phyloP scores from a whole-genome alignment of 768 basidiomycete species.

The Lyophyllum atratum region DNA sequence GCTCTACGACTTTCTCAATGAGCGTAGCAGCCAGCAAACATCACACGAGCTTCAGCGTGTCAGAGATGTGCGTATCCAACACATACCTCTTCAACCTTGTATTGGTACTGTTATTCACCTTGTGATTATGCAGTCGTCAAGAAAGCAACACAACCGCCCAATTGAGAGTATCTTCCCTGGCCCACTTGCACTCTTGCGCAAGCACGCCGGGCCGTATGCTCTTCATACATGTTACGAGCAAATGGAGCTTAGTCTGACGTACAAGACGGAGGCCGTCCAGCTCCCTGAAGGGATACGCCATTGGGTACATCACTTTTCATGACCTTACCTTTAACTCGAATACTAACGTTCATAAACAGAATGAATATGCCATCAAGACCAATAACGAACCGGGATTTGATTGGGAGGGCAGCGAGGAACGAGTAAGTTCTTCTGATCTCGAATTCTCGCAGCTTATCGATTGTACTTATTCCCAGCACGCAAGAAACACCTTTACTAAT shows the following conservation, averaged over 20 bases:
- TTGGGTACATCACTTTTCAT: slow-evolving; percentile 34
- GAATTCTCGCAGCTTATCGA: neutral
- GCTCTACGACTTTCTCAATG: slow-evolving; percentile 21
- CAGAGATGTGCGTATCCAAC: slow-evolving; percentile 15
- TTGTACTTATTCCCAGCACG: neutral
- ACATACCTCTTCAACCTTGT: no score
- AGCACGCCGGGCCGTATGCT: slow-evolving; percentile 30
- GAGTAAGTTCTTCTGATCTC: neutral
- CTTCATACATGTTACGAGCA: slow-evolving; percentile 28
- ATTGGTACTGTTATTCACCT: no score
- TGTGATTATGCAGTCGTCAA: slow-evolving; percentile 25
- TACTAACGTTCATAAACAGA: no score
- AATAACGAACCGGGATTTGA: no score
- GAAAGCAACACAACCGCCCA: slow-evolving; percentile 21
- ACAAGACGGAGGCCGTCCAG: slow-evolving; percentile 21
- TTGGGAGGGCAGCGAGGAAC: slow-evolving; percentile 20
- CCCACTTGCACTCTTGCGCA: slow-evolving; percentile 20
- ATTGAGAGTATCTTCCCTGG: slow-evolving; percentile 26
- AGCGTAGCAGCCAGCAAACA: slow-evolving; percentile 16
- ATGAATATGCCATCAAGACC: no score
- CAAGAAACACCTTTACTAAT: slow-evolving; percentile 23
- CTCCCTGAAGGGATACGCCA: slow-evolving; percentile 18
- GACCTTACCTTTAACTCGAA: no score
- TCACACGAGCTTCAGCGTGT: slow-evolving; percentile 12
- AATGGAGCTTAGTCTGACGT: slow-evolving; percentile 31